Conservation (phyloP, 208 protist species). For the Trypanosoma mega region DNA sequence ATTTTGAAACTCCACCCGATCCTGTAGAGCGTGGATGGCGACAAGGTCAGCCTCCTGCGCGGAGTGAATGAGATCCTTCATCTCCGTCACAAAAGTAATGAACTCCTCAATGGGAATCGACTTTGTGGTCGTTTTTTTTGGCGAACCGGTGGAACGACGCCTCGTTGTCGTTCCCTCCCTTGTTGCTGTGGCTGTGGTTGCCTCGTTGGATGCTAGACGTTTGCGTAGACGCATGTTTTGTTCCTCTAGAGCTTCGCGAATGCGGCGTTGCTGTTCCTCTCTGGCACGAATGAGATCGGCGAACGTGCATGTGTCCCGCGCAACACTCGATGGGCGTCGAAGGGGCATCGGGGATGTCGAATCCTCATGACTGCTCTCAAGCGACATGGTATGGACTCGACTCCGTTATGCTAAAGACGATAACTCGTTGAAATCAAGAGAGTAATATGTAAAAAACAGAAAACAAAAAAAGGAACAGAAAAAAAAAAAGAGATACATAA, state of each 20-base stretch:
- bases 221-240: constrained; percentile 22
- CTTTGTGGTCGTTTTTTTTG: background rate
- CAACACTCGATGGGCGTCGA: background rate
- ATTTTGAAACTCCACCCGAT: constrained; percentile 18
- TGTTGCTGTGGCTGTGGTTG: background rate
- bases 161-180: background rate
- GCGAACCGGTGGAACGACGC: background rate
- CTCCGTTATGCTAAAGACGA: background rate
- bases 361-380: background rate
- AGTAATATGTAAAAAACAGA: constrained; percentile 1
- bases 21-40: constrained; percentile 13
- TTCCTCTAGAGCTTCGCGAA: constrained; percentile 17
- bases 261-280: constrained; percentile 20
- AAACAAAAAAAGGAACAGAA: constrained; percentile 15
- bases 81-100: constrained; percentile 23
- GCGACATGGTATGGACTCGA: constrained; percentile 1
- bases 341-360: background rate
- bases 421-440: background rate
- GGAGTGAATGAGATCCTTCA: constrained; percentile 22
- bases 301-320: background rate
- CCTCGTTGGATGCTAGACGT: constrained; percentile 15
- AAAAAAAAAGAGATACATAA: constrained; percentile 14
- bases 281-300: constrained; percentile 20
- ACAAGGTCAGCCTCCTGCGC: constrained; percentile 21
- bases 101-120: constrained; percentile 9